phyloP scores from a whole-genome alignment of 257 asterid species.

The Solanum sejunctum region DNA sequence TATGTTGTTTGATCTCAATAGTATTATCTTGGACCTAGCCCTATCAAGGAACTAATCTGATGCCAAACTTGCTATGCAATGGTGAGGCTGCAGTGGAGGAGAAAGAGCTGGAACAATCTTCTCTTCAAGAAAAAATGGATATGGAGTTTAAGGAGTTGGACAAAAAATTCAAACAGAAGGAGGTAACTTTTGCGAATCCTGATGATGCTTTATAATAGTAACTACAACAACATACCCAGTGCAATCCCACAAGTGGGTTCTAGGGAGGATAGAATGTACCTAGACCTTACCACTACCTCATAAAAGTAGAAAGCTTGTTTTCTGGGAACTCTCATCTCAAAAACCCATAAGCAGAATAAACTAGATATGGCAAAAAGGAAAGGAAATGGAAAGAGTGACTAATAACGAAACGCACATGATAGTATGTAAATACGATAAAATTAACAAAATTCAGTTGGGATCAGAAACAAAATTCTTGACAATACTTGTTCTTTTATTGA shows the following conservation, averaged over 20 bases:
- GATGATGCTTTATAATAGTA: not conserved
- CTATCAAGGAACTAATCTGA: not conserved
- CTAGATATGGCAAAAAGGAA: too few species aligned
- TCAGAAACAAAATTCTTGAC: not conserved
- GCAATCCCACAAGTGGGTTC: too few species aligned
- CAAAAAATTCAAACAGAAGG: conserved; percentile 77
- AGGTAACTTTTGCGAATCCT: conserved; percentile 30
- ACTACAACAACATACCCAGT: too few species aligned
- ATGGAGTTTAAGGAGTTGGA: conserved; percentile 84
- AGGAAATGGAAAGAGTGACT: too few species aligned
- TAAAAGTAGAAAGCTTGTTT: too few species aligned
- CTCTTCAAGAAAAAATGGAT: conserved; percentile 84
- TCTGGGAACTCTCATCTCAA: too few species aligned
- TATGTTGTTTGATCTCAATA: not conserved
- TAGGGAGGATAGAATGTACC: too few species aligned
- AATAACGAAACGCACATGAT: too few species aligned
- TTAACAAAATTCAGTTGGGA: not conserved
- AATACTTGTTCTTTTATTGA: not conserved
- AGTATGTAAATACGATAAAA: too few species aligned
- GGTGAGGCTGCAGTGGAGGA: conserved; percentile 67
- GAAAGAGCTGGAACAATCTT: conserved; percentile 80
- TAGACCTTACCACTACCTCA: too few species aligned
- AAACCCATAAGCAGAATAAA: too few species aligned
- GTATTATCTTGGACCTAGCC: not conserved
- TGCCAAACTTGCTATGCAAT: conserved; percentile 10